A percentile compares a stretch with the other conserved stretches of the same genome.
Conservation (phyloP, 257 asterid species). For the Rubia yunnanensis region DNA sequence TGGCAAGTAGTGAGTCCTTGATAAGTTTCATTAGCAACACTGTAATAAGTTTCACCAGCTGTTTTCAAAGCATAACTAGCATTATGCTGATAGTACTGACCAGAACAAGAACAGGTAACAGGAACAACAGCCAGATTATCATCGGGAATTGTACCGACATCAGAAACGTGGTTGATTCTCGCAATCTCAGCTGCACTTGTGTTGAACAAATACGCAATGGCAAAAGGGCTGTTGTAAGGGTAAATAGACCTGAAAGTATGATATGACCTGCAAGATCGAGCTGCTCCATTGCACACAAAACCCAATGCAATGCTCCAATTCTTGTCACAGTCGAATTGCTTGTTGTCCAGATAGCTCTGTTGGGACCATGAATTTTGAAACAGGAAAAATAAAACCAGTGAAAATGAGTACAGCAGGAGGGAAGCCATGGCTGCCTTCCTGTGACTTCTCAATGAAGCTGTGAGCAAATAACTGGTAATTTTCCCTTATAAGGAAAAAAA, state of each 20-base stretch:
- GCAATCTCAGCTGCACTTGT: conserved; percentile 41
- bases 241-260: conserved; percentile 51
- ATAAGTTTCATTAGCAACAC: conserved; percentile 40
- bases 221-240: conserved; percentile 33
- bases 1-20: conserved; percentile 54
- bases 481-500: neutral
- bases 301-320: conserved; percentile 35
- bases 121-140: conserved; percentile 39
- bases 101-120: conserved; percentile 40
- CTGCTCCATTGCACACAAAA: conserved; percentile 39
- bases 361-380: conserved; percentile 24
- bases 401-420: conserved; percentile 1
- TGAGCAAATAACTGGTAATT: neutral
- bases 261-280: conserved; percentile 38
- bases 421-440: neutral
- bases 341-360: conserved; percentile 43
- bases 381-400: neutral
- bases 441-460: neutral
- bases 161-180: conserved; percentile 33
- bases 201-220: conserved; percentile 32
- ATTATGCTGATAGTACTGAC: conserved; percentile 40
- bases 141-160: conserved; percentile 17
- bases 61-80: conserved; percentile 32
- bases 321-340: conserved; percentile 33
- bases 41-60: conserved; percentile 25